A percentile compares a stretch with the other conserved stretches of the same genome.
Evolutionary conservation across 306 rosid genomes (phyloP).

Genomic region (Rosa multiflora): DNA sequence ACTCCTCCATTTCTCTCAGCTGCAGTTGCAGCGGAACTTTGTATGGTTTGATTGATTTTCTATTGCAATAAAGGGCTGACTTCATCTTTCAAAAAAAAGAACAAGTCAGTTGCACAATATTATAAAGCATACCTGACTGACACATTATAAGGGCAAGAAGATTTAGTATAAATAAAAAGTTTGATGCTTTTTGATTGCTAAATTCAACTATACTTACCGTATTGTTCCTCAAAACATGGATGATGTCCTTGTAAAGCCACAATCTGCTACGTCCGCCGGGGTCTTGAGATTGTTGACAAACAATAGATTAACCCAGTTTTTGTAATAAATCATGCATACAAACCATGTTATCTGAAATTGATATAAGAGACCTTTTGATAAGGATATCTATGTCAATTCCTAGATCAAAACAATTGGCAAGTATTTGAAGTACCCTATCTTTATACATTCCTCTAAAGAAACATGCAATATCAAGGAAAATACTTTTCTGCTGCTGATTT

Average conservation of each 20-base stretch:
- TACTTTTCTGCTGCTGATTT: conserved; percentile 8
- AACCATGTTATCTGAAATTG: no score
- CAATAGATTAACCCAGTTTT: no score
- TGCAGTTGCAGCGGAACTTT: no score
- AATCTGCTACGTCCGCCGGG: no score
- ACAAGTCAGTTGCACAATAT: neutral
- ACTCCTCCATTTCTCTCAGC: no score
- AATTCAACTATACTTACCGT: conserved; percentile 6
- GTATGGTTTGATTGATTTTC: no score
- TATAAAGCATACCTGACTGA: neutral
- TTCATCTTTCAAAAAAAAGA: no score
- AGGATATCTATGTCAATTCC: conserved; percentile 29
- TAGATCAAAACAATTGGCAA: conserved; percentile 15
- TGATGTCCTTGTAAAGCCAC: conserved; percentile 10
- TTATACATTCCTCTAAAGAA: conserved; percentile 38
- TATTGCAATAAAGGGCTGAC: no score
- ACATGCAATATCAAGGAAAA: conserved; percentile 31
- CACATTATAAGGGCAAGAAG: no score
- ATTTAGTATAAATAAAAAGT: neutral
- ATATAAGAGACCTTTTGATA: conserved; percentile 35
- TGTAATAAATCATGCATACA: no score
- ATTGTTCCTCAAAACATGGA: conserved; percentile 20
- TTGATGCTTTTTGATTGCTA: neutral
- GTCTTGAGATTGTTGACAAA: no score
- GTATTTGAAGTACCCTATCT: conserved; percentile 14